phyloP scores from a whole-genome alignment of 192 early-diverging fungal species.

The Podila epigama region DNA sequence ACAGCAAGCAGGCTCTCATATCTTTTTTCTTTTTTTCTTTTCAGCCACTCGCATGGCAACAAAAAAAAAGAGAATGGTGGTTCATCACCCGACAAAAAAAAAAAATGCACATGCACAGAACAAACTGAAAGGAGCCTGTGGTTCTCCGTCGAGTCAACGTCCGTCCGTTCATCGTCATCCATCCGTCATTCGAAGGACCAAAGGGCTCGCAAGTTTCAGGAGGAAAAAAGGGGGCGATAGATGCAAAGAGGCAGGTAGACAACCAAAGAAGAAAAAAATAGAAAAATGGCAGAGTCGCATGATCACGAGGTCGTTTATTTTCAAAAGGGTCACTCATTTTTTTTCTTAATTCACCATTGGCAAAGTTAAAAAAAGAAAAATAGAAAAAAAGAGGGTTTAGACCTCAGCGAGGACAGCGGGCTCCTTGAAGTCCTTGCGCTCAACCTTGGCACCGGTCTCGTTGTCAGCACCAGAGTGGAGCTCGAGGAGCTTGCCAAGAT shows the following conservation, averaged over 20 bases:
- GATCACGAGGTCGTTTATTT: slow-evolving; percentile 1
- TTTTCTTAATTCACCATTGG: too few species aligned
- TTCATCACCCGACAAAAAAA: not conserved
- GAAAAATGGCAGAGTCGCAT: not conserved
- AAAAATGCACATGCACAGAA: too few species aligned
- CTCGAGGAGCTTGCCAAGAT: slow-evolving; percentile 95
- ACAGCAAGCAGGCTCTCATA: not conserved
- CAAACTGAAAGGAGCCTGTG: too few species aligned
- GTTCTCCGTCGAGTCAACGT: too few species aligned
- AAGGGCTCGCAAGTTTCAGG: too few species aligned
- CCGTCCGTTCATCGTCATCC: too few species aligned
- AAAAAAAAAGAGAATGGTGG: not conserved
- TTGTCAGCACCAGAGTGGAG: slow-evolving; percentile 87
- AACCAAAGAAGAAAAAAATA: not conserved
- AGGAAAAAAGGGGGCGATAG: too few species aligned
- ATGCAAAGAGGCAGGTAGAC: too few species aligned
- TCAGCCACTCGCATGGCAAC: not conserved
- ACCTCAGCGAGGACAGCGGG: slow-evolving; percentile 65
- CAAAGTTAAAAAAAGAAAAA: too few species aligned
- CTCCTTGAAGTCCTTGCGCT: slow-evolving; percentile 88
- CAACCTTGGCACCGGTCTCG: slow-evolving; percentile 83
- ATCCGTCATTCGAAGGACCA: too few species aligned
- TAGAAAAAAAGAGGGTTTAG: slow-evolving; percentile 33
- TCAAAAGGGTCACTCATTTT: not conserved
- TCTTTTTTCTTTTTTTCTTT: not conserved